A percentile compares a stretch with the other conserved stretches of the same genome.
Evolutionary conservation across 2,329 filamentous ascomycete genomes (phyloP).

Genomic region (Westerdykella sp.): DNA sequence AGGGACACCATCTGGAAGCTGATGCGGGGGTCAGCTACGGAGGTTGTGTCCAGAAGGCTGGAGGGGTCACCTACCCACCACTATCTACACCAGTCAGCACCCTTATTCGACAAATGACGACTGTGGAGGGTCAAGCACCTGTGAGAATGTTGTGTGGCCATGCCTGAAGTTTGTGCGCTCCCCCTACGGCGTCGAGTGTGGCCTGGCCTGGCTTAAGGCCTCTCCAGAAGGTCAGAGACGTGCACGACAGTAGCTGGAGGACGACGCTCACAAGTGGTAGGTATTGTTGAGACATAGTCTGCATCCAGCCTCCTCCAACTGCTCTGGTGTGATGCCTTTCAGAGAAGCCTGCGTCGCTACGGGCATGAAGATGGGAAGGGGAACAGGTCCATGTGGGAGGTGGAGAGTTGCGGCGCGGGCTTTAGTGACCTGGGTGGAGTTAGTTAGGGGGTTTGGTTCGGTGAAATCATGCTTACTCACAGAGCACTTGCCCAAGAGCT

Average conservation of each 20-base stretch:
- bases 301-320: slow-evolving; percentile 84
- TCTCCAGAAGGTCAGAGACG: slow-evolving; percentile 26
- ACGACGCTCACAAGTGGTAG: slow-evolving; percentile 62
- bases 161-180: slow-evolving; percentile 88
- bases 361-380: slow-evolving; percentile 95
- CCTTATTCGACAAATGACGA: background rate
- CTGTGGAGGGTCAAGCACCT: slow-evolving; percentile 31
- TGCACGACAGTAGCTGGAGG: background rate
- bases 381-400: slow-evolving; percentile 85
- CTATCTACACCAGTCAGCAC: slow-evolving; percentile 38
- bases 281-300: slow-evolving; percentile 95
- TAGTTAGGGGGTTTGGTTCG: background rate
- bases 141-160: slow-evolving; percentile 96
- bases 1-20: slow-evolving; percentile 99
- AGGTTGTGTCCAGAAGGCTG: slow-evolving; percentile 9
- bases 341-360: slow-evolving; percentile 94
- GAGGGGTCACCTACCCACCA: slow-evolving; percentile 38
- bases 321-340: slow-evolving; percentile 87
- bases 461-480: slow-evolving; percentile 13
- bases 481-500: slow-evolving; percentile 36
- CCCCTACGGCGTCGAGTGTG: slow-evolving; percentile 78
- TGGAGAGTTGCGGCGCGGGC: slow-evolving; percentile 82
- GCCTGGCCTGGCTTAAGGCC: slow-evolving; percentile 92
- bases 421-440: slow-evolving; percentile 68
- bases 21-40: slow-evolving; percentile 24